Evolutionary conservation across 176 grass and related monocot species (phyloP).

Genomic region (Phoenix dactylifera): DNA sequence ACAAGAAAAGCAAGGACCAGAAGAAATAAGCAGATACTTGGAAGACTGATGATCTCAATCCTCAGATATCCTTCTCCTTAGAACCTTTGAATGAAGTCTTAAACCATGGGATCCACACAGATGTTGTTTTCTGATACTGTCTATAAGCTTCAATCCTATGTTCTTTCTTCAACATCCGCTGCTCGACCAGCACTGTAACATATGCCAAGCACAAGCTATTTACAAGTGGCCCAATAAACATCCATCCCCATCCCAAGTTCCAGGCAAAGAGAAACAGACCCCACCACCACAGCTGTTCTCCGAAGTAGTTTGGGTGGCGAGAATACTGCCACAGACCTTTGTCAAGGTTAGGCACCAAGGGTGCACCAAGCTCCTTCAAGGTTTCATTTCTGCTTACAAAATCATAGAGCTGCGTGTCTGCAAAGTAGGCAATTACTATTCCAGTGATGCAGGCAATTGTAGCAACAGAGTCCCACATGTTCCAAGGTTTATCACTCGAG

Average conservation of each 20-base stretch:
- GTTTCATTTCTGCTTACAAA: constrained; percentile 50
- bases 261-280: constrained; percentile 63
- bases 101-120: constrained; percentile 92
- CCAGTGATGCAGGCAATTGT: constrained; percentile 34
- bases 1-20: background rate
- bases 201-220: constrained; percentile 79
- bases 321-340: constrained; percentile 62
- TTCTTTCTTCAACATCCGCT: constrained; percentile 72
- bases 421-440: constrained; percentile 58
- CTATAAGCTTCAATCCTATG: constrained; percentile 50
- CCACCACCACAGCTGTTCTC: constrained; percentile 98
- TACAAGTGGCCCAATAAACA: constrained; percentile 58
- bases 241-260: constrained; percentile 66
- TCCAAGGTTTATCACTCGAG: constrained; percentile 37
- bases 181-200: constrained; percentile 72
- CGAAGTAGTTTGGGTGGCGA: constrained; percentile 88
- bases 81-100: constrained; percentile 23
- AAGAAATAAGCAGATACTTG: constrained; percentile 2
- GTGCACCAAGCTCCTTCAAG: constrained; percentile 26
- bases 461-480: constrained; percentile 45
- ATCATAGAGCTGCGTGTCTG: constrained; percentile 77
- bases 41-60: background rate
- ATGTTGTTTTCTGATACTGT: constrained; percentile 60
- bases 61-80: constrained; percentile 40
- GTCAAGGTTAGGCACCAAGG: constrained; percentile 43